A percentile compares a stretch with the other conserved stretches of the same genome.
These are phyloP conservation scores for Silybum marianum DNA, from an alignment of 129 eudicot genomes.

Conservation along the genomic window DNA sequence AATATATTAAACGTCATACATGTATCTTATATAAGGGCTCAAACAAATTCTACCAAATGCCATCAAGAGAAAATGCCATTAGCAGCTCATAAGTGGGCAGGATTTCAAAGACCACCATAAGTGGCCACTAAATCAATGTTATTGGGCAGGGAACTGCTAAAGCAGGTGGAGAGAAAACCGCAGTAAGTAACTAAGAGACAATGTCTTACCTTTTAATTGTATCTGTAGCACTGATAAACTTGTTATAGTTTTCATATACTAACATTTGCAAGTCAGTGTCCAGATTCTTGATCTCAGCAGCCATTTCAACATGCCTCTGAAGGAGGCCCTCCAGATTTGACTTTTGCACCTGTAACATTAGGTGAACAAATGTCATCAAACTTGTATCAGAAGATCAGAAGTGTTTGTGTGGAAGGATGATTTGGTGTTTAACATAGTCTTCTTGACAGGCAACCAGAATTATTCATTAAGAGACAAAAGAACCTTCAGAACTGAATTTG, in stretches of 20 bases:
- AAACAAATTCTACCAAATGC: slow-evolving; percentile 10
- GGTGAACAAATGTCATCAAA: slow-evolving; percentile 13
- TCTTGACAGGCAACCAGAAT: slow-evolving; percentile 17
- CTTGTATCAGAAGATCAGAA: slow-evolving; percentile 19
- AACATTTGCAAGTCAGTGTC: slow-evolving; percentile 98
- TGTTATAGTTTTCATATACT: slow-evolving; percentile 96
- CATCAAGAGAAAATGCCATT: slow-evolving; percentile 4
- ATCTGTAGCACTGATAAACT: slow-evolving; percentile 96
- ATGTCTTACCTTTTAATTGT: slow-evolving; percentile 78
- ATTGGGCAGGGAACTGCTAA: neutral
- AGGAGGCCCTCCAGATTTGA: slow-evolving; percentile 93
- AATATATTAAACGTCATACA: neutral
- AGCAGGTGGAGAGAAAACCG: neutral
- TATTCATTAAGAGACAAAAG: neutral
- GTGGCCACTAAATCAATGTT: neutral
- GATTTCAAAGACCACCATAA: slow-evolving; percentile 9
- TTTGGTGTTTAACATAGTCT: slow-evolving; percentile 15
- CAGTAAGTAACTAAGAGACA: slow-evolving; percentile 3
- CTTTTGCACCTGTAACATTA: slow-evolving; percentile 72
- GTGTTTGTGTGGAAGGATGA: neutral
- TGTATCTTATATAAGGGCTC: neutral
- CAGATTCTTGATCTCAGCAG: slow-evolving; percentile 96
- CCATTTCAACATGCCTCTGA: slow-evolving; percentile 98
- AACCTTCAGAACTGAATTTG: neutral
- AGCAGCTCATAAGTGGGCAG: neutral